These are phyloP conservation scores for Penium margaritaceum DNA, from an alignment of 139 green algal species.

Conservation along the genomic window DNA sequence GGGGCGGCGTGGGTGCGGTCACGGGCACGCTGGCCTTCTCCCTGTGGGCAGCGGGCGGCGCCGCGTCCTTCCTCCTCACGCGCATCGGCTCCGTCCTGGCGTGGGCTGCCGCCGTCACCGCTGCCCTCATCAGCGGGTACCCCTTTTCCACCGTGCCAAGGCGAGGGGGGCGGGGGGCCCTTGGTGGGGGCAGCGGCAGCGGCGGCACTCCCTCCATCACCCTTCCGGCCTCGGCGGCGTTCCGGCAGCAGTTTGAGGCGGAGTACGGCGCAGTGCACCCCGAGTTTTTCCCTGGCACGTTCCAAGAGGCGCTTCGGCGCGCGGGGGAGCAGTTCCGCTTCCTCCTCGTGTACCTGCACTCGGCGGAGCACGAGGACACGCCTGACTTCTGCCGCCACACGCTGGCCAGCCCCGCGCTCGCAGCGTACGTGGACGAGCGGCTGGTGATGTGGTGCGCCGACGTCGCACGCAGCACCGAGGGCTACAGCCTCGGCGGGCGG, in stretches of 20 bases:
- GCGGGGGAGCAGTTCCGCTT: slow-evolving; percentile 40
- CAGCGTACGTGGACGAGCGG: slow-evolving; percentile 23
- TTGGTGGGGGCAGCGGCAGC: too few relatives aligned
- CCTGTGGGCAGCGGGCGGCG: too few relatives aligned
- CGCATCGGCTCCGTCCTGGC: too few relatives aligned
- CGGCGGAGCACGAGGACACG: slow-evolving; percentile 40
- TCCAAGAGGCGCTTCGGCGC: slow-evolving; percentile 34
- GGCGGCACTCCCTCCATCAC: too few relatives aligned
- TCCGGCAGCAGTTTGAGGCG: slow-evolving; percentile 36
- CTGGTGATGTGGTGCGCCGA: slow-evolving; percentile 47
- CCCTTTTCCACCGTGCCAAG: too few relatives aligned
- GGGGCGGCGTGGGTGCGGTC: too few relatives aligned
- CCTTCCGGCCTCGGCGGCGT: slow-evolving; percentile 20
- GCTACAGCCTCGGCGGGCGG: slow-evolving; percentile 32
- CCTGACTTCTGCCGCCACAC: slow-evolving; percentile 22
- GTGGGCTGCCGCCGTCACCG: too few relatives aligned
- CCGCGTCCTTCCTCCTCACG: too few relatives aligned
- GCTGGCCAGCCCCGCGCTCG: slow-evolving; percentile 20
- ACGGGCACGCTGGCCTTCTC: not conserved
- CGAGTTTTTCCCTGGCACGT: slow-evolving; percentile 23
- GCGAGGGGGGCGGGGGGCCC: too few relatives aligned
- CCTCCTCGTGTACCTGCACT: slow-evolving; percentile 50
- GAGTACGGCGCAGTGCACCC: slow-evolving; percentile 38
- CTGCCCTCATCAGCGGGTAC: too few relatives aligned
- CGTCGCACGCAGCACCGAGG: slow-evolving; percentile 40